These are phyloP conservation scores for Pythium brachiatum DNA, from an alignment of 352 stramenopile species.

Conservation along the genomic window DNA sequence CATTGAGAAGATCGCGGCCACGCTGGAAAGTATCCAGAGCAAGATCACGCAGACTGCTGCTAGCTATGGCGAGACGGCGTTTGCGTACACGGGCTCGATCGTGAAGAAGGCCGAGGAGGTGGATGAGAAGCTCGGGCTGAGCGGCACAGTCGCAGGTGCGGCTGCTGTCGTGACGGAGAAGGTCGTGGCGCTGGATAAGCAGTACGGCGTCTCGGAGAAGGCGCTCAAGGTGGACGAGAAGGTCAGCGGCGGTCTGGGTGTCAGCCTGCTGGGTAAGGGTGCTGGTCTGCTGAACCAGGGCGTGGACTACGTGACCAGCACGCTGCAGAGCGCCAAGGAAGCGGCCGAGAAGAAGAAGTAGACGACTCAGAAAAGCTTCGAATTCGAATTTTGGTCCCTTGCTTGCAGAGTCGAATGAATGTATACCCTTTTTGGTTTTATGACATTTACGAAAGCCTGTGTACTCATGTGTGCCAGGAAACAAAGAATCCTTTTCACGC, in stretches of 20 bases:
- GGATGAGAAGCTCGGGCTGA: constrained; percentile 54
- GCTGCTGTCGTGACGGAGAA: constrained; percentile 51
- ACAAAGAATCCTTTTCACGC: too few relatives aligned
- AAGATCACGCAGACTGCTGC: constrained; percentile 30
- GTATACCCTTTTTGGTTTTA: neutral
- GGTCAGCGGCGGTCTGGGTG: constrained; percentile 65
- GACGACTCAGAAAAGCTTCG: neutral
- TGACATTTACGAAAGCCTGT: neutral
- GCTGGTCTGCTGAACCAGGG: constrained; percentile 35
- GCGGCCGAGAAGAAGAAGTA: constrained; percentile 31
- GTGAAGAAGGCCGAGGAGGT: constrained; percentile 60
- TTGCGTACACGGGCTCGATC: constrained; percentile 42
- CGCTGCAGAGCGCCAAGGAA: constrained; percentile 63
- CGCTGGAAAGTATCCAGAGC: constrained; percentile 46
- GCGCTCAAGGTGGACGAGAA: constrained; percentile 68
- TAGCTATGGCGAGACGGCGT: constrained; percentile 38
- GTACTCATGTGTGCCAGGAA: too few relatives aligned
- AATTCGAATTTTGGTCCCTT: neutral
- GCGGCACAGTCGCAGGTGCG: constrained; percentile 44
- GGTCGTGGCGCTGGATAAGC: constrained; percentile 52
- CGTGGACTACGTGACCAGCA: constrained; percentile 65
- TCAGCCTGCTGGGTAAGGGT: constrained; percentile 56
- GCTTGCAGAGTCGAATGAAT: neutral
- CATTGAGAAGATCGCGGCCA: constrained; percentile 60
- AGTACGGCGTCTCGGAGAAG: constrained; percentile 62